phyloP scores from a whole-genome alignment of 2,329 filamentous ascomycete species.

The Pseudocercospora ulei region DNA sequence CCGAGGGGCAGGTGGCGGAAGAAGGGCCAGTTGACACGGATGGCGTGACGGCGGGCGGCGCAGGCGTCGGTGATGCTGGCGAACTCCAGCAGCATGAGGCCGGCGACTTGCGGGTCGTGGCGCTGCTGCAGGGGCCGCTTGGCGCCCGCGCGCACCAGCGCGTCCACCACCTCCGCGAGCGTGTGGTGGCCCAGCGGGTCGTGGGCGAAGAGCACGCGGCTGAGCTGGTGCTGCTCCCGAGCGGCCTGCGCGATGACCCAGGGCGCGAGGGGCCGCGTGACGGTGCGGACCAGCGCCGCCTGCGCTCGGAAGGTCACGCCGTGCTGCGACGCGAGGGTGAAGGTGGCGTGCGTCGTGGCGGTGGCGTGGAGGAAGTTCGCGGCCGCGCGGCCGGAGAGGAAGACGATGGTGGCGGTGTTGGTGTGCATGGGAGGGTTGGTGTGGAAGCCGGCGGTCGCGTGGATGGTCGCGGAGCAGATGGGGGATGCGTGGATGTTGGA shows the following conservation, averaged over 20 bases:
- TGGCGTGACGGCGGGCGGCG: too few relatives aligned
- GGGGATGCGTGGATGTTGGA: conserved; percentile 20
- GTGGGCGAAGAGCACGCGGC: conserved; percentile 13
- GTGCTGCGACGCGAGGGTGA: conserved; percentile 8
- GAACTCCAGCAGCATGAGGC: conserved; percentile 8
- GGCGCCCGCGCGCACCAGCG: conserved; percentile 6
- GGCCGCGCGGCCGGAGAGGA: conserved; percentile 18
- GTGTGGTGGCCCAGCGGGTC: background rate
- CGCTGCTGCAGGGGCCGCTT: conserved; percentile 5
- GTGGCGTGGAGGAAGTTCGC: conserved; percentile 12
- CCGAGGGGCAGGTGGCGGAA: too few relatives aligned
- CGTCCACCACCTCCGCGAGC: conserved; percentile 3
- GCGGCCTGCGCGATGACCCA: conserved; percentile 4
- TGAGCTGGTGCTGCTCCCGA: conserved; percentile 9
- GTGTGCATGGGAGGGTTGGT: conserved; percentile 17
- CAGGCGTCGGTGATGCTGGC: too few relatives aligned
- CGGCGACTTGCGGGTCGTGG: background rate
- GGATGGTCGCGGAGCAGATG: conserved; percentile 18
- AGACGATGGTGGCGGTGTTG: conserved; percentile 23
- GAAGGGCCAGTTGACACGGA: too few relatives aligned
- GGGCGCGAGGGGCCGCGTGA: conserved; percentile 10
- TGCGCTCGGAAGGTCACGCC: conserved; percentile 7
- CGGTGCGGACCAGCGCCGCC: conserved; percentile 8
- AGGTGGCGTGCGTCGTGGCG: conserved; percentile 9
- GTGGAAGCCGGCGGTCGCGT: conserved; percentile 21